These are phyloP conservation scores for Fusarium transvaalense DNA, from an alignment of 2,329 filamentous ascomycete species.

Conservation along the genomic window DNA sequence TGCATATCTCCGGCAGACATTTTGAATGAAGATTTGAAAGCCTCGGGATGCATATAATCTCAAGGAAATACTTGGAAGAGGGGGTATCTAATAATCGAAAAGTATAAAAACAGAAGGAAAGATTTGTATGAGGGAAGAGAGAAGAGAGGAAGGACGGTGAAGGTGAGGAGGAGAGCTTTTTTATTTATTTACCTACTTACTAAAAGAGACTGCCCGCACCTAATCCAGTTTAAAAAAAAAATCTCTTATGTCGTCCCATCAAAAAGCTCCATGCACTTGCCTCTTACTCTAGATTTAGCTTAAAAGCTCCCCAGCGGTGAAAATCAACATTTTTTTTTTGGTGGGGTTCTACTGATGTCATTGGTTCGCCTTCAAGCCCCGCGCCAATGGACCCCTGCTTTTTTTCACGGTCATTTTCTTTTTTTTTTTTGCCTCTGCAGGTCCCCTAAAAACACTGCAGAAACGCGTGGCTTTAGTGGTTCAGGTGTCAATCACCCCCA, in stretches of 20 bases:
- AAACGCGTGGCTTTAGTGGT: conserved; percentile 34
- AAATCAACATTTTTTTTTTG: conserved; percentile 47
- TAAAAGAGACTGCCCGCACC: conserved; percentile 18
- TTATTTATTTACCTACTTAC: conserved; percentile 28
- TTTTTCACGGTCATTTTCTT: conserved; percentile 32
- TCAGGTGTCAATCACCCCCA: conserved; percentile 29
- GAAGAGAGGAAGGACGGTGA: conserved; percentile 14
- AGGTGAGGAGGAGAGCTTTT: conserved; percentile 20
- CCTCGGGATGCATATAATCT: conserved; percentile 29
- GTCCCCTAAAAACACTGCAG: conserved; percentile 27
- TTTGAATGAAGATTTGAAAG: conserved; percentile 36
- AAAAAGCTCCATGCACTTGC: conserved; percentile 16
- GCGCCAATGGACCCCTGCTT: conserved; percentile 39
- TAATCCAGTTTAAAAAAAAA: conserved; percentile 15
- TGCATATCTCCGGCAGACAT: conserved; percentile 56
- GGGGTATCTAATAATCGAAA: conserved; percentile 25
- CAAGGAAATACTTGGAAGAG: conserved; percentile 23
- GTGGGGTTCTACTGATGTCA: conserved; percentile 49
- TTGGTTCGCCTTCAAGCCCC: conserved; percentile 41
- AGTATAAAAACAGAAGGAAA: conserved; percentile 1
- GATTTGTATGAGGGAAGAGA: conserved; percentile 12
- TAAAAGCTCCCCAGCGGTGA: conserved; percentile 41
- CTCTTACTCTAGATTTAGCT: conserved; percentile 4
- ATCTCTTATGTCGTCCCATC: conserved; percentile 11
- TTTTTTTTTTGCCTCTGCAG: conserved; percentile 29